These are phyloP conservation scores for Fusarium albosuccineum DNA, from an alignment of 2,329 filamentous ascomycete genomes.

Conservation along the genomic window DNA sequence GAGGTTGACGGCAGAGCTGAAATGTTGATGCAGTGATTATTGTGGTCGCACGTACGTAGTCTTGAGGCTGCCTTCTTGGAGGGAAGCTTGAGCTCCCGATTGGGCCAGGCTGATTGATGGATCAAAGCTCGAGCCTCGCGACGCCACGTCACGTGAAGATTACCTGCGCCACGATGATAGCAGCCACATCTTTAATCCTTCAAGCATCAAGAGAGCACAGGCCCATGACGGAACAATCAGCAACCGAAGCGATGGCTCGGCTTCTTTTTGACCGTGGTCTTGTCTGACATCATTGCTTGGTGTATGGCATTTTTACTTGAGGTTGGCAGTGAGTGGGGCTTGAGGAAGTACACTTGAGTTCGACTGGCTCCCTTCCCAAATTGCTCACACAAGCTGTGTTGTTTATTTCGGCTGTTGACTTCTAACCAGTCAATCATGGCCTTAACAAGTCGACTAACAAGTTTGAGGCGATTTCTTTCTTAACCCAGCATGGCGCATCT, in stretches of 20 bases:
- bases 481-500: background rate
- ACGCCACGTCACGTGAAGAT: conserved; percentile 34
- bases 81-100: conserved; percentile 48
- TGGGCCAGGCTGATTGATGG: conserved; percentile 38
- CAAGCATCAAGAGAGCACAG: conserved; percentile 8
- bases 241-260: background rate
- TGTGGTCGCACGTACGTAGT: conserved; percentile 49
- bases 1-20: conserved; percentile 29
- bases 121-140: conserved; percentile 33
- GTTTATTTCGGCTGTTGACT: background rate
- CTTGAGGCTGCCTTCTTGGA: conserved; percentile 50
- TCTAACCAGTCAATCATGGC: background rate
- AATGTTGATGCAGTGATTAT: conserved; percentile 39
- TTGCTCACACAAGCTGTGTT: background rate
- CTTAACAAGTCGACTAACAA: background rate
- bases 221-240: conserved; percentile 1
- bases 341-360: background rate
- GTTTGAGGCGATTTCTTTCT: conserved; percentile 7
- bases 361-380: background rate
- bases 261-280: conserved; percentile 4
- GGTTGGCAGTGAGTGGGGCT: background rate
- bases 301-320: background rate
- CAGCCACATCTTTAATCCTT: conserved; percentile 26
- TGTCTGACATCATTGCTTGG: conserved; percentile 30
- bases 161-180: conserved; percentile 6